Evolutionary conservation across 176 grass and related monocot species (phyloP).

Genomic region (Cymbopogon citratus): DNA sequence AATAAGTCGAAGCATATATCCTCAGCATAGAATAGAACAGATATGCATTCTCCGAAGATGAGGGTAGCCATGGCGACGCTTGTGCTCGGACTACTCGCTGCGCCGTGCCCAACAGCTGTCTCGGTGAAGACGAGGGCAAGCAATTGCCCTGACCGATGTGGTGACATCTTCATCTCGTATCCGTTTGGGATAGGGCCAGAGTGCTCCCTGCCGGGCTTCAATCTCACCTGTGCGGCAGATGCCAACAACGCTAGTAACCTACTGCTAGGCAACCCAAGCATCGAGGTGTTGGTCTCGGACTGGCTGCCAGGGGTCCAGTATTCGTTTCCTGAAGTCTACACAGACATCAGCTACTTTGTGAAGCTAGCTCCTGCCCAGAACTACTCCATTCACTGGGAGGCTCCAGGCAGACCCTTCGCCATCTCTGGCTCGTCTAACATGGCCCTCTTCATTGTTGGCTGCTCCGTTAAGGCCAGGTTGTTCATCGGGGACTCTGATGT

Average conservation of each 20-base stretch:
- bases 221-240: neutral
- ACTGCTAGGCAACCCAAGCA: neutral
- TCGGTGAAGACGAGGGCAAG: neutral
- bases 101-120: neutral
- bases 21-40: too few species aligned
- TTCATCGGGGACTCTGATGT: neutral
- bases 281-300: too few species aligned
- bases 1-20: too few species aligned
- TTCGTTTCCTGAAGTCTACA: too few species aligned
- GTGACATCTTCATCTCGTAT: neutral
- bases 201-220: slow-evolving; percentile 11
- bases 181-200: neutral
- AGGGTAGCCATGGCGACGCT: neutral
- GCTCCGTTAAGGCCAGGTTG: neutral
- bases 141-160: neutral
- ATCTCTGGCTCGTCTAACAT: neutral
- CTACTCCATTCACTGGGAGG: neutral
- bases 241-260: neutral
- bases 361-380: neutral
- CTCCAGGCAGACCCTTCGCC: neutral
- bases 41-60: neutral
- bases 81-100: neutral
- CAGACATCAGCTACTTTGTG: neutral
- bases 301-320: too few species aligned
- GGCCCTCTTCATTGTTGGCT: neutral